A percentile compares a stretch with the other conserved stretches of the same genome.
Conservation (phyloP, 2,329 filamentous ascomycete species). For the Pseudocercospora fuligena region DNA sequence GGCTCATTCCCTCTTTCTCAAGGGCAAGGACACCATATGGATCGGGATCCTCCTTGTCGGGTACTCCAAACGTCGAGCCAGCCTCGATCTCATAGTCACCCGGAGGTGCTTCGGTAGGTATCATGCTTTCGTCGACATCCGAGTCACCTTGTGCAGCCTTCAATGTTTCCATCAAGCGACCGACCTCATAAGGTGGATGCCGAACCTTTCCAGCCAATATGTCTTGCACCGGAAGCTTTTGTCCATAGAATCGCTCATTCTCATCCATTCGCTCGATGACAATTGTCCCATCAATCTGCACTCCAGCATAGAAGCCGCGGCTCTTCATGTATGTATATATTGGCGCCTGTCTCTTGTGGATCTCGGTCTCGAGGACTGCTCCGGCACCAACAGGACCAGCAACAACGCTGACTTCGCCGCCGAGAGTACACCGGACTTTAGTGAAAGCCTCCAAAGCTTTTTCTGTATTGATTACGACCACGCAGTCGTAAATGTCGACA, state of each 20-base stretch:
- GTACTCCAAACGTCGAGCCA: constrained; percentile 72
- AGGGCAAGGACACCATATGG: constrained; percentile 89
- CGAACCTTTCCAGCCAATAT: constrained; percentile 67
- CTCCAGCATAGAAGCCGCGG: constrained; percentile 83
- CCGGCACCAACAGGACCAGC: constrained; percentile 80
- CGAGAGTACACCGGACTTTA: constrained; percentile 76
- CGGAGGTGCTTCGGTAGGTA: constrained; percentile 74
- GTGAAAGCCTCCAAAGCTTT: constrained; percentile 84
- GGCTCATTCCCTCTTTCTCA: constrained; percentile 87
- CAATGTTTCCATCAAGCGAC: constrained; percentile 76
- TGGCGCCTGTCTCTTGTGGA: constrained; percentile 71
- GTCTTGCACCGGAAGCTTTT: constrained; percentile 64
- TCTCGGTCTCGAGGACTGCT: constrained; percentile 70
- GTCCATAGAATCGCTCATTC: constrained; percentile 83
- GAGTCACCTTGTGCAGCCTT: constrained; percentile 84
- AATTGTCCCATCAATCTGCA: constrained; percentile 85
- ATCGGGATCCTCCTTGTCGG: constrained; percentile 80
- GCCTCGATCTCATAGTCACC: constrained; percentile 69
- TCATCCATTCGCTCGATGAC: constrained; percentile 86
- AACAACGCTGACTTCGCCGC: constrained; percentile 76
- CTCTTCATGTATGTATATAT: constrained; percentile 89
- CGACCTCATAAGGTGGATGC: constrained; percentile 60
- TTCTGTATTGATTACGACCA: constrained; percentile 88
- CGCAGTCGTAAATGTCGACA: constrained; percentile 94
- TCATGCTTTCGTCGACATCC: constrained; percentile 70